A percentile compares a stretch with the other conserved stretches of the same genome.
phyloP scores from a whole-genome alignment of 2,329 filamentous ascomycete genomes.

The Phialophora tarda region DNA sequence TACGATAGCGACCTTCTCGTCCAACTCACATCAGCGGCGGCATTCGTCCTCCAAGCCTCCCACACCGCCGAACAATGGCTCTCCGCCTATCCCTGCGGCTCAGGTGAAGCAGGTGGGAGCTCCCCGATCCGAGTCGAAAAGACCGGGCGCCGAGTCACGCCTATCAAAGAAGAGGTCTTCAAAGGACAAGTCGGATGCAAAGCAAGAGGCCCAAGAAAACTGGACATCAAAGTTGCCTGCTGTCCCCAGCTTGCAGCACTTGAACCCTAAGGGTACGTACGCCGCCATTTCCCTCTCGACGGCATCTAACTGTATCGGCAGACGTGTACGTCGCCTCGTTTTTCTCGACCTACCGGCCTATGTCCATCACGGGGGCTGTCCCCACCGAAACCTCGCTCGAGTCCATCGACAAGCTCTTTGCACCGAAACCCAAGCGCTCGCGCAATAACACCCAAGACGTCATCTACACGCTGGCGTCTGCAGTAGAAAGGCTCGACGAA shows the following conservation, averaged over 20 bases:
- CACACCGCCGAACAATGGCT: slow-evolving; percentile 53
- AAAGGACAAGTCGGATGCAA: slow-evolving; percentile 39
- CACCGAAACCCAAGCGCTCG: slow-evolving; percentile 58
- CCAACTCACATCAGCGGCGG: slow-evolving; percentile 51
- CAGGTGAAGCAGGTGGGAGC: slow-evolving; percentile 40
- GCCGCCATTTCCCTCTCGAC: slow-evolving; percentile 18
- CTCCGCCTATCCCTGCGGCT: slow-evolving; percentile 39
- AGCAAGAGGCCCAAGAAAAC: slow-evolving; percentile 45
- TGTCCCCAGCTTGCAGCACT: slow-evolving; percentile 56
- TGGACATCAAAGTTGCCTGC: slow-evolving; percentile 51
- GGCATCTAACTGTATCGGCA: slow-evolving; percentile 48
- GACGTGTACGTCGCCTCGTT: slow-evolving; percentile 89
- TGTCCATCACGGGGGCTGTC: slow-evolving; percentile 83
- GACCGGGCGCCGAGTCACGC: slow-evolving; percentile 37
- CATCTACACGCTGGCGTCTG: slow-evolving; percentile 67
- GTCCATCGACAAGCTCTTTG: slow-evolving; percentile 84
- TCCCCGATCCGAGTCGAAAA: slow-evolving; percentile 37
- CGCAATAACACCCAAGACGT: slow-evolving; percentile 62
- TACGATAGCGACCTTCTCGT: slow-evolving; percentile 46
- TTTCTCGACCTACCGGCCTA: slow-evolving; percentile 93
- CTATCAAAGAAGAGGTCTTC: slow-evolving; percentile 36
- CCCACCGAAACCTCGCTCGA: slow-evolving; percentile 73
- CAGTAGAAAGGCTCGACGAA: slow-evolving; percentile 53
- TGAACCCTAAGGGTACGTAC: slow-evolving; percentile 53
- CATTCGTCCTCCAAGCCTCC: slow-evolving; percentile 58